Base-by-base conservation (phyloP, 2,329 filamentous ascomycete species). In the Ceratocystis variospora region DNA sequence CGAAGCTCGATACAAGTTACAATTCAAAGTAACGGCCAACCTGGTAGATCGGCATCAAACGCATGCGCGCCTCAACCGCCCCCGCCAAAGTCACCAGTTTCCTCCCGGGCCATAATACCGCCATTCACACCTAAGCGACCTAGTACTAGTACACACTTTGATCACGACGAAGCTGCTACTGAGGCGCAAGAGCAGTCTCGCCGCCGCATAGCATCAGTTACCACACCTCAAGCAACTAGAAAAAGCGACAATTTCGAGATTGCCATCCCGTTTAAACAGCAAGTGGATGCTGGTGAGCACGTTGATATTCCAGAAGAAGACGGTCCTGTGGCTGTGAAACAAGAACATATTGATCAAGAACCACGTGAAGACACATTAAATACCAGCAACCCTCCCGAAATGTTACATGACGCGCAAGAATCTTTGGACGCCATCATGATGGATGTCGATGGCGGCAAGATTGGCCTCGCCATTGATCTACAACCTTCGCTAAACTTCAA, bases 391-490 rank as follows among this genome's bases (percentile, higher is more conserved):
- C 55, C 55, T n/a, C 12, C 55, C 25, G 31, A 59, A 3, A 59
- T 59, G 55, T n/a, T 59, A 31, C 25, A 59, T 31, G 31, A 46
- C 31, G 37, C 45, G 5, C 44, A 63, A n/a, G 62, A 63, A 22
- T 63, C 62, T 19, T 46, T 68, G 8, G 61, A 65, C 31, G 55
- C 63, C 8, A 68, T 66, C 25, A 62, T 68, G 48, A 41, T 66
- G 25, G 66, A 68, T 46, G 61, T 31, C 5, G 48, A 57, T 12
- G 64, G 65, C 25, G 48, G 66, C 50, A 65, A 63, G n/a, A 28
- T 28, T 17, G 68, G 66, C 0, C 78, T 84, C 62, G 76, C 76
- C 22, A 78, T 83, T n/a, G 80, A 84, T 69, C 72, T 84, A 10
- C 73, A 74, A 0, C 71, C 72, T 1, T 50, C 63, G 19, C 71